These are phyloP conservation scores for Botrytis fragariae DNA, from an alignment of 2,329 filamentous ascomycete genomes.

Conservation along the genomic window DNA sequence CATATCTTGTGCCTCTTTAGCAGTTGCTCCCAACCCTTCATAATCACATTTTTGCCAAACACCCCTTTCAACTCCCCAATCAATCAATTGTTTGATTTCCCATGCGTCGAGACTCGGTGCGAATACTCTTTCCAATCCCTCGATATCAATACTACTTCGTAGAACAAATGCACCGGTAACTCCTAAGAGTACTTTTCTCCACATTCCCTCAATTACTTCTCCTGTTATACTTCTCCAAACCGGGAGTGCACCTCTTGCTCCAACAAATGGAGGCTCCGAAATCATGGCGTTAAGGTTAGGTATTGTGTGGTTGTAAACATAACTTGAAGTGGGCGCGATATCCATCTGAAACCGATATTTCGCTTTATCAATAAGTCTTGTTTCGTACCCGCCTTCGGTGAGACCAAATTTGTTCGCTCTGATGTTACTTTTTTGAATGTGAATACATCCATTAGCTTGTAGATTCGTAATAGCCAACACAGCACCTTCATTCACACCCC, in stretches of 20 bases:
- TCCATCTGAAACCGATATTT: slow-evolving; percentile 64
- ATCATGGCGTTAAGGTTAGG: slow-evolving; percentile 42
- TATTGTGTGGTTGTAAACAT: slow-evolving; percentile 55
- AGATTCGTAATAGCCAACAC: slow-evolving; percentile 67
- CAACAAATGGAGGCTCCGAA: slow-evolving; percentile 43
- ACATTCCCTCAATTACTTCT: slow-evolving; percentile 55
- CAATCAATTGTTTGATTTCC: slow-evolving; percentile 57
- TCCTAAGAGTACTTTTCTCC: slow-evolving; percentile 62
- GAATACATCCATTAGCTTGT: slow-evolving; percentile 56
- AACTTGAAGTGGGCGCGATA: slow-evolving; percentile 56
- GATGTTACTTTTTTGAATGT: slow-evolving; percentile 52
- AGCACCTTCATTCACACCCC: slow-evolving; percentile 57
- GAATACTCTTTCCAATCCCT: slow-evolving; percentile 54
- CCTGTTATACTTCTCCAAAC: slow-evolving; percentile 72
- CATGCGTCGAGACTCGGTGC: slow-evolving; percentile 60
- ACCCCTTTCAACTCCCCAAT: slow-evolving; percentile 55
- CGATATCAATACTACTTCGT: slow-evolving; percentile 55
- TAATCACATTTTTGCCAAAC: slow-evolving; percentile 25
- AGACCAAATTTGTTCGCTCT: slow-evolving; percentile 68
- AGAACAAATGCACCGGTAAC: slow-evolving; percentile 62
- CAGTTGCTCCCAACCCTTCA: slow-evolving; percentile 3
- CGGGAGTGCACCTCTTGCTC: slow-evolving; percentile 51
- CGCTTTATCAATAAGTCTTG: slow-evolving; percentile 63
- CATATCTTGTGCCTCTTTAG: slow-evolving; percentile 38
- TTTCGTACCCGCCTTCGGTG: slow-evolving; percentile 68